Conservation (phyloP, 768 basidiomycete species). For the Austroboletus festivus region DNA sequence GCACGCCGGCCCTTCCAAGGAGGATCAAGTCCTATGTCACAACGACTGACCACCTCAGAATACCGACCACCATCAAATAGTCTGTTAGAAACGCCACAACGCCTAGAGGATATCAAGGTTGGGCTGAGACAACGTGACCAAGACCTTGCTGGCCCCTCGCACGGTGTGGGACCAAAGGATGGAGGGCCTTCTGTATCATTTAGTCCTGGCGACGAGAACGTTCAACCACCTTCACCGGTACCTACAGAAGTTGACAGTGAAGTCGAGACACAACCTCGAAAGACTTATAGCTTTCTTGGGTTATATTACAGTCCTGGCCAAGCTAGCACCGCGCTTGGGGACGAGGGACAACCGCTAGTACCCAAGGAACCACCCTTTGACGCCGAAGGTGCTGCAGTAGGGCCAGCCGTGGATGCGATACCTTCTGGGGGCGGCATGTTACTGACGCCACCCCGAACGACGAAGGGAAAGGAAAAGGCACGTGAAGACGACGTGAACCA, state of each 20-base stretch:
- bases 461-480: conserved; percentile 27
- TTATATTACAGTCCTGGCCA: conserved; percentile 14
- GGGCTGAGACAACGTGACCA: conserved; percentile 17
- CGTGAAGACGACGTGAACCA: conserved; percentile 12
- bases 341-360: conserved; percentile 21
- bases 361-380: conserved; percentile 22
- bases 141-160: conserved; percentile 10
- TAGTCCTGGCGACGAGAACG: neutral
- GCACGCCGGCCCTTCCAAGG: neutral
- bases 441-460: conserved; percentile 30
- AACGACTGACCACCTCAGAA: neutral
- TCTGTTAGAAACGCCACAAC: conserved; percentile 9
- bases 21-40: neutral
- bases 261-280: conserved; percentile 8
- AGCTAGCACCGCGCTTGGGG: neutral
- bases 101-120: conserved; percentile 11
- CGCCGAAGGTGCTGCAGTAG: neutral
- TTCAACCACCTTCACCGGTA: conserved; percentile 27
- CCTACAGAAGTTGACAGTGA: conserved; percentile 25
- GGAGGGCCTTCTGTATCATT: neutral
- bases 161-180: conserved; percentile 2
- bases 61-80: neutral
- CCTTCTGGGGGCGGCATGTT: conserved; percentile 2
- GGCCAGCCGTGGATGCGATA: neutral
- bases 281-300: conserved; percentile 25